Evolutionary conservation across 495 filamentous ascomycete genomes (phyloP), one percentile per base, ranked within the genome.

Genomic region (Podospora didyma): DNA sequence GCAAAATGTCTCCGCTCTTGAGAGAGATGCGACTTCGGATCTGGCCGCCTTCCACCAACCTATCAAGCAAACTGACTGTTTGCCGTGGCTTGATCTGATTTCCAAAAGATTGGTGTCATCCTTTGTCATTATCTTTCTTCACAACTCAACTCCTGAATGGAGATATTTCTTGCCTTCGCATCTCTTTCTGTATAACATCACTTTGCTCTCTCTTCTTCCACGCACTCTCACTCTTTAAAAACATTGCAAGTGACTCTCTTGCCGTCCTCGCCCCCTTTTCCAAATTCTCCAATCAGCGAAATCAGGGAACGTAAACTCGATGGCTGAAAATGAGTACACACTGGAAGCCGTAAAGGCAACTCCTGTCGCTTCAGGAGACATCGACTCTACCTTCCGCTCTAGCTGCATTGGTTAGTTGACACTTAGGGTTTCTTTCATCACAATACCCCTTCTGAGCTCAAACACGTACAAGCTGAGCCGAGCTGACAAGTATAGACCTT

Each of bases 301-400:
- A 31, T 31, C 26, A 4, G 26, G 3, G n/a, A n/a, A n/a, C 26
- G 9, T 31, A 53, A 34, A 28, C 51, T 20, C 19, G 50, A 63
- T 65, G 56, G 67, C 68, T 20, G 73, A 73, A 19, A 66, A 65
- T 51, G 69, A 61, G 39, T 82, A 82, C 60, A 68, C 76, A 53
- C 59, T 81, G 1, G 74, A 79, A 34, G 61, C 73, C 51, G 73
- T 82, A 56, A 59, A 70, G 59, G 76, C 71, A 17, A 79, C 77
- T 11, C 60, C 58, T 7, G 66, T 88, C 51, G 69, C 80, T 54
- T 61, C 81, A 41, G 76, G 77, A 20, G 74, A 86, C 37, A 93
- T 92, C 60, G 85, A 92, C 69, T 67, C 76, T 51, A 86, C 86
- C 42, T 91, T 95, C 71, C 75, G 78, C 28, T 86, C 86, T 24